Evolutionary conservation across 2,329 filamentous ascomycete species (phyloP).

Genomic region (Plenodomus biglobosus): DNA sequence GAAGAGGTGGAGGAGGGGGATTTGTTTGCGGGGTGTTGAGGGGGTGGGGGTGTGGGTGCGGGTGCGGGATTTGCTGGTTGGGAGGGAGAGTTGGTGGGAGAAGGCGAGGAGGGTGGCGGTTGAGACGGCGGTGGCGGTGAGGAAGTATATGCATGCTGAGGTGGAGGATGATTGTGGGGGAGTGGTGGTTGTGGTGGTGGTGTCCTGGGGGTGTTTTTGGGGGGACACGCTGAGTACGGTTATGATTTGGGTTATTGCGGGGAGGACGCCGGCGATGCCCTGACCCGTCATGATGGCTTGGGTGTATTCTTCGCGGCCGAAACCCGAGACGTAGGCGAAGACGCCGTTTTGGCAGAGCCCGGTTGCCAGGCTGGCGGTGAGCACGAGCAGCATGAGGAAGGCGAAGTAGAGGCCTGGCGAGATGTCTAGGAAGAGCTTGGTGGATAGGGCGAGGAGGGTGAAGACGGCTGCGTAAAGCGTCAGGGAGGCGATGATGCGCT

Average conservation of each 20-base stretch:
- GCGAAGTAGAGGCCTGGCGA: conserved; percentile 70
- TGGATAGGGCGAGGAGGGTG: conserved; percentile 76
- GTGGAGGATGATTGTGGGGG: conserved; percentile 53
- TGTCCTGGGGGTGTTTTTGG: conserved; percentile 43
- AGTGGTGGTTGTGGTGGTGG: conserved; percentile 8
- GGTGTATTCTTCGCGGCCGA: conserved; percentile 83
- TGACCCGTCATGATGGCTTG: conserved; percentile 97
- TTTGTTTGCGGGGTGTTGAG: conserved; percentile 45
- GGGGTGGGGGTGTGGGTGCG: conserved; percentile 7
- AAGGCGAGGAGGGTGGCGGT: conserved; percentile 71
- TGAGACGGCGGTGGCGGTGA: conserved; percentile 80
- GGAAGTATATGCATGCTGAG: conserved; percentile 87
- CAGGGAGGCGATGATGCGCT: conserved; percentile 77
- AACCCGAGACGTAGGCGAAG: conserved; percentile 86
- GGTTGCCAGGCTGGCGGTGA: conserved; percentile 74
- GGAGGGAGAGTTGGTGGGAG: conserved; percentile 67
- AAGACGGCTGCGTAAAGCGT: conserved; percentile 78
- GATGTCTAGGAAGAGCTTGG: conserved; percentile 64
- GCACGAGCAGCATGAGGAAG: conserved; percentile 82
- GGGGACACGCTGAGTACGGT: conserved; percentile 71
- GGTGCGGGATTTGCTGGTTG: conserved; percentile 30
- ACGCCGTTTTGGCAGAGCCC: conserved; percentile 91
- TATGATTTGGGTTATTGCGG: conserved; percentile 81
- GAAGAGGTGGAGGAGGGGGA: conserved; percentile 68
- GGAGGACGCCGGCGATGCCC: conserved; percentile 86